Base-by-base conservation (phyloP, 2,329 filamentous ascomycete species). In the Paecilomyces sp. region DNA sequence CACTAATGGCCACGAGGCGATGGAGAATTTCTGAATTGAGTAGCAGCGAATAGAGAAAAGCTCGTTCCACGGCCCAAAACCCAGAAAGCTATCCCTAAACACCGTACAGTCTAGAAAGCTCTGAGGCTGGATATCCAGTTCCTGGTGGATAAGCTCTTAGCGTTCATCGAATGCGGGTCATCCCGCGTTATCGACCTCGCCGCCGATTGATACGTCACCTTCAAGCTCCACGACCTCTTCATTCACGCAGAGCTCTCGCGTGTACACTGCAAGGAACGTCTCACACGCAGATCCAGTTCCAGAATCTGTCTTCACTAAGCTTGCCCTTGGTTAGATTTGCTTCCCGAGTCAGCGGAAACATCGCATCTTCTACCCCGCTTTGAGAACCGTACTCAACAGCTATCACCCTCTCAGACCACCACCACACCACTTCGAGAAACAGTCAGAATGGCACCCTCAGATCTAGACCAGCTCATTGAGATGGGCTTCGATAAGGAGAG, bases 401-500 rank as follows among this genome's bases (percentile, higher is more conserved):
- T 31, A 24, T 22, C 22, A 22, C 24, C 18, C 22, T 50, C 11
- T 55, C 36, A 24, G 31, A 47, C 36, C 52, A 25, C 33, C n/a
- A 50, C 30, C 25, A 22, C n/a, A 31, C 54, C 41, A 34, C 25
- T 11, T 59, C 36, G 18, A 55, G 15, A 25, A 47, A 36, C 50
- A 28, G 25, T 30, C 47, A 68, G 13, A 55, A 75, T 75, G 72
- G 66, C 79, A 58, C 70, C 76, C 5, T 79, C 81, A 60, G 85
- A 88, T 70, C 76, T 87, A 41, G 81, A 86, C 53, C 79, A 82
- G 71, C 83, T 88, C 67, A 73, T 85, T 67, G 84, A 85, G 61
- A 88, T 88, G 85, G 85, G 85, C 76, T 99, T 99, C 71, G 91
- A 96, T 64, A 85, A 86, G 69, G 85, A 91, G 69, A 87, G 90